Conservation (phyloP, 2,329 filamentous ascomycete species). For the Fusarium nelsonii region DNA sequence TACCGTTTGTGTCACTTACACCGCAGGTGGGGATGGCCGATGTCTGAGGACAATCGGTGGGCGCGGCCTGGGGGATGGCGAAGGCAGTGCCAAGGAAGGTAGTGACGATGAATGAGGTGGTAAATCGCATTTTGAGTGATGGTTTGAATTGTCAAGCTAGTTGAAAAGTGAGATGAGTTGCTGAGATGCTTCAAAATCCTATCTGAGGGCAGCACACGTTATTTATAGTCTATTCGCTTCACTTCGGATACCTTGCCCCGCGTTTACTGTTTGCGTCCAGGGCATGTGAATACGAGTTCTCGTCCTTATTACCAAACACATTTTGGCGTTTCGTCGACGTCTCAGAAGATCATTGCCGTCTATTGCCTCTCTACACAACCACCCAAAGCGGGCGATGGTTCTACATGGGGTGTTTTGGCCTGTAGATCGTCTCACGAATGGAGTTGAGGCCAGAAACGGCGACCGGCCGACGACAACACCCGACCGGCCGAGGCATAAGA, state of each 20-base stretch:
- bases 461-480: conserved; percentile 10
- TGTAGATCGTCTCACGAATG: conserved; percentile 24
- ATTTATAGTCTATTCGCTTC: conserved; percentile 15
- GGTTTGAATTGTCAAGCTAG: neutral
- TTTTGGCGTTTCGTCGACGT: neutral
- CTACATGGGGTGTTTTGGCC: conserved; percentile 17
- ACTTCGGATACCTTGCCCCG: neutral
- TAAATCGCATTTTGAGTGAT: conserved; percentile 27
- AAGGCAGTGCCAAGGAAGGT: conserved; percentile 25
- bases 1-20: conserved; percentile 6
- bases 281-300: neutral
- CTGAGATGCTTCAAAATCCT: neutral
- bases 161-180: neutral
- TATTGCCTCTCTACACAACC: neutral
- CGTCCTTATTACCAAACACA: neutral
- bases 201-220: neutral
- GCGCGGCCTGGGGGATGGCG: conserved; percentile 30
- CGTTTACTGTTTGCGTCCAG: too few relatives aligned
- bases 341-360: neutral
- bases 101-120: conserved; percentile 21
- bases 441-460: conserved; percentile 17
- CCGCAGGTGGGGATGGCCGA: conserved; percentile 41
- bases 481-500: conserved; percentile 32
- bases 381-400: conserved; percentile 18
- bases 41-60: conserved; percentile 33